Conservation (phyloP, 495 filamentous ascomycete genomes). For the Xylaria curta region DNA sequence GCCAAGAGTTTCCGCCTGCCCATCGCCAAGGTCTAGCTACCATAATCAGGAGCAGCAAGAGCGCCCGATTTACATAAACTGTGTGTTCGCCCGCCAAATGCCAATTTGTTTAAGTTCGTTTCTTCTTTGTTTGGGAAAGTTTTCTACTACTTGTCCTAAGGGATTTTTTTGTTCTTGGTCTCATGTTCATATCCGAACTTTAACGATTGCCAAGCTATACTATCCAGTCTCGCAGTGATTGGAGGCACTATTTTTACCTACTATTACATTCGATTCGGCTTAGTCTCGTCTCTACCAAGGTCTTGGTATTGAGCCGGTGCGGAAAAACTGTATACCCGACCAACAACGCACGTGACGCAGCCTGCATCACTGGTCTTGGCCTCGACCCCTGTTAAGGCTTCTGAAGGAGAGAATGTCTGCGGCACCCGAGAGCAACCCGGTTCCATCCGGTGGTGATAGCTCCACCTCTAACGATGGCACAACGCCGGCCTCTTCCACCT, state of each 20-base stretch:
- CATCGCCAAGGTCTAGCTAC: conserved; percentile 50
- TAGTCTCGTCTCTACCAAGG: conserved; percentile 16
- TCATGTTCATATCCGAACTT: neutral
- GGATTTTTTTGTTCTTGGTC: neutral
- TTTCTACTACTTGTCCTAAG: conserved; percentile 12
- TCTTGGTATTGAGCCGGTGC: conserved; percentile 1
- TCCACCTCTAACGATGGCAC: conserved; percentile 52
- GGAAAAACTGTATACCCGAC: conserved; percentile 9
- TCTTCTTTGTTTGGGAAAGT: conserved; percentile 32
- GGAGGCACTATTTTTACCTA: neutral
- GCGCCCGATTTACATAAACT: conserved; percentile 52
- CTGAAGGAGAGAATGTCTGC: conserved; percentile 33
- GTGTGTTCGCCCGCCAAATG: conserved; percentile 37
- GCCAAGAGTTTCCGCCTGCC: conserved; percentile 56
- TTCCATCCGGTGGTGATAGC: conserved; percentile 40
- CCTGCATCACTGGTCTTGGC: neutral
- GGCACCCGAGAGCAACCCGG: conserved; percentile 36
- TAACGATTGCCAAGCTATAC: conserved; percentile 17
- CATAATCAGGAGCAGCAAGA: conserved; percentile 55
- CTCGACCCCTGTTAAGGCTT: neutral
- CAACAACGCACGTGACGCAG: conserved; percentile 5
- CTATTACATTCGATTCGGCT: conserved; percentile 16
- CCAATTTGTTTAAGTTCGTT: conserved; percentile 25
- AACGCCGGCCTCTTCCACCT: conserved; percentile 49
- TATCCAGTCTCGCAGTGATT: conserved; percentile 27